A percentile compares a stretch with the other conserved stretches of the same genome.
Evolutionary conservation across 495 filamentous ascomycete genomes (phyloP).

Genomic region (Trichoderma erinaceum): DNA sequence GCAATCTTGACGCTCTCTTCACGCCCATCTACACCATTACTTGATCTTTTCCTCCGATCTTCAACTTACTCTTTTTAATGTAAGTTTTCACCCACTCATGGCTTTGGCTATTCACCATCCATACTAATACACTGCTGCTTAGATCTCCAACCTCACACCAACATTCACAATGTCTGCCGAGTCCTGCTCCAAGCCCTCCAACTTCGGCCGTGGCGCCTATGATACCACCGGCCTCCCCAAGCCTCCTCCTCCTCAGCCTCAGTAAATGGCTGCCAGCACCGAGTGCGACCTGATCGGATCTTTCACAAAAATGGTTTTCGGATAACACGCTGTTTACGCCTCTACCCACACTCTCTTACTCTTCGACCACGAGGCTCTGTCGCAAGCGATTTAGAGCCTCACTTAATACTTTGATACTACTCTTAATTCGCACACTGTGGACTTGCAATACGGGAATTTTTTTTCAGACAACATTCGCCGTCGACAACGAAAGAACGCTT

Average conservation of each 20-base stretch:
- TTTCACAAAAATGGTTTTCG: background rate
- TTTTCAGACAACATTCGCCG: conserved; percentile 15
- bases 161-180: conserved; percentile 25
- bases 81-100: background rate
- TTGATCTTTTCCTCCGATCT: background rate
- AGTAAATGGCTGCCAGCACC: conserved; percentile 21
- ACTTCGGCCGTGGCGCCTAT: conserved; percentile 44
- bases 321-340: background rate
- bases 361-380: background rate
- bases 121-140: background rate
- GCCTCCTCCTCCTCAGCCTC: conserved; percentile 39
- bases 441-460: background rate
- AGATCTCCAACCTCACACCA: conserved; percentile 18
- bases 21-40: conserved; percentile 1
- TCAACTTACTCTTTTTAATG: background rate
- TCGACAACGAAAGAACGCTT: conserved; percentile 20
- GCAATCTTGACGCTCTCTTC: conserved; percentile 14
- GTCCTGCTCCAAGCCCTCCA: conserved; percentile 19
- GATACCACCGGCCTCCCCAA: conserved; percentile 43
- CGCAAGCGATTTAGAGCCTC: conserved; percentile 1
- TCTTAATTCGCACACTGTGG: conserved; percentile 5
- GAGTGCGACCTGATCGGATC: background rate
- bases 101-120: background rate
- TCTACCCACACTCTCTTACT: background rate
- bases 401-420: background rate